Evolutionary conservation across 345 rosid genomes (phyloP).

Genomic region (Camelina sativa): DNA sequence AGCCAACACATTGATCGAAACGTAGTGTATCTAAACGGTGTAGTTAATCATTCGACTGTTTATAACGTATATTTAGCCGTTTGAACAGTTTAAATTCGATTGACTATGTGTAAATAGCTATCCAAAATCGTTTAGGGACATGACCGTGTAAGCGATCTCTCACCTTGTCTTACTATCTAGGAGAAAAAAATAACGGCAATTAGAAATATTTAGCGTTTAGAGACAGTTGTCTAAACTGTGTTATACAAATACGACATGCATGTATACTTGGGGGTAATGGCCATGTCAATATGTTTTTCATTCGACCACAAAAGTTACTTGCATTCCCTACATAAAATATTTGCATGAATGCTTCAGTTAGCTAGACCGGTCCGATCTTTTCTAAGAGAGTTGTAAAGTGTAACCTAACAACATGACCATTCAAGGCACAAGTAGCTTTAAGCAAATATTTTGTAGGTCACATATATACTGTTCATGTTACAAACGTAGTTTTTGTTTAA

Average conservation of each 20-base stretch:
- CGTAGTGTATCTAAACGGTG: not conserved
- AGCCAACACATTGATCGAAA: conserved; percentile 5
- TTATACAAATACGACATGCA: not conserved
- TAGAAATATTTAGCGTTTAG: not conserved
- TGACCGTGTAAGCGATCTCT: not conserved
- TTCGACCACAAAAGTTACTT: conserved; percentile 14
- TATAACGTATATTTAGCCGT: not conserved
- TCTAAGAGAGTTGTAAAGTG: conserved; percentile 14
- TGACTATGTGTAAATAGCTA: conserved; percentile 2
- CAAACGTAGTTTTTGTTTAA: not conserved
- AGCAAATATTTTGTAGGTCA: conserved; percentile 11
- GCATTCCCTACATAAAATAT: conserved; percentile 25
- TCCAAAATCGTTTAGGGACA: not conserved
- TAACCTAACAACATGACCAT: not conserved
- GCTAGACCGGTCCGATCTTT: not conserved
- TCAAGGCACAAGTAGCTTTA: conserved; percentile 3
- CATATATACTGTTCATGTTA: conserved; percentile 8
- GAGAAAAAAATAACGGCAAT: not conserved
- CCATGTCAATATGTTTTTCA: not conserved
- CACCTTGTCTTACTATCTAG: conserved; percentile 1
- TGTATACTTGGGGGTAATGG: not conserved
- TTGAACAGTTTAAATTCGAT: not conserved
- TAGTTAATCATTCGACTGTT: conserved; percentile 12
- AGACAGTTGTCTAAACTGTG: not conserved
- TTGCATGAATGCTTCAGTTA: not conserved